Evolutionary conservation across 495 filamentous ascomycete genomes (phyloP).

Genomic region (Neurospora africana): DNA sequence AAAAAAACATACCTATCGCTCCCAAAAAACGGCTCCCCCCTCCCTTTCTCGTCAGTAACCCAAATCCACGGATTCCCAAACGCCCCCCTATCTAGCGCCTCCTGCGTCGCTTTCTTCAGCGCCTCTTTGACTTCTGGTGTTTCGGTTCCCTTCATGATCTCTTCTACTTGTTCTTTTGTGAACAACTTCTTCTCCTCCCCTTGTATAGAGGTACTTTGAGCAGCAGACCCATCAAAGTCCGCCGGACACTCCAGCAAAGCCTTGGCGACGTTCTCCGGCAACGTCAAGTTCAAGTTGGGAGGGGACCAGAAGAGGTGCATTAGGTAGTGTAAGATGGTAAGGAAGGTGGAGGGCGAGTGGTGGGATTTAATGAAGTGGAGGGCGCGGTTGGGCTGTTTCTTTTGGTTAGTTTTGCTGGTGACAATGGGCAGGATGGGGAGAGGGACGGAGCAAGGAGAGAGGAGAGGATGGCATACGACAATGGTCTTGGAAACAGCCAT

Average conservation of each 20-base stretch:
- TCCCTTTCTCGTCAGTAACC: constrained; percentile 48
- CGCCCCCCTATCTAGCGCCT: constrained; percentile 51
- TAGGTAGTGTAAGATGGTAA: constrained; percentile 20
- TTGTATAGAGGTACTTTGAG: neutral
- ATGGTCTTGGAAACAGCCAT: constrained; percentile 25
- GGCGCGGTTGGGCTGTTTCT: constrained; percentile 48
- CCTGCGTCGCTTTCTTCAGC: constrained; percentile 47
- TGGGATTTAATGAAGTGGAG: constrained; percentile 51
- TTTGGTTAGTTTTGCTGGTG: neutral
- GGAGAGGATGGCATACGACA: constrained; percentile 14
- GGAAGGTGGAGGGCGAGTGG: constrained; percentile 26
- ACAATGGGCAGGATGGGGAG: neutral
- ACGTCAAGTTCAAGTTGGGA: constrained; percentile 23
- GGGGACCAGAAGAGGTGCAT: constrained; percentile 32
- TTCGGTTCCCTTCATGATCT: constrained; percentile 40
- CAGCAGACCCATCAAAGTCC: neutral
- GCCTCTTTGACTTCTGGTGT: constrained; percentile 46
- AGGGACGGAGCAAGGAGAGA: constrained; percentile 21
- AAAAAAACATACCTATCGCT: constrained; percentile 51
- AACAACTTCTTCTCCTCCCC: constrained; percentile 13
- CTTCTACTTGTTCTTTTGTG: constrained; percentile 25
- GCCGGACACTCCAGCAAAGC: constrained; percentile 18
- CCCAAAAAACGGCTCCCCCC: constrained; percentile 63
- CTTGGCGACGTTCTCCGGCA: constrained; percentile 10
- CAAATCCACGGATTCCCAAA: constrained; percentile 71